These are phyloP conservation scores for Mycena amicta DNA, from an alignment of 768 basidiomycete genomes.

Conservation along the genomic window DNA sequence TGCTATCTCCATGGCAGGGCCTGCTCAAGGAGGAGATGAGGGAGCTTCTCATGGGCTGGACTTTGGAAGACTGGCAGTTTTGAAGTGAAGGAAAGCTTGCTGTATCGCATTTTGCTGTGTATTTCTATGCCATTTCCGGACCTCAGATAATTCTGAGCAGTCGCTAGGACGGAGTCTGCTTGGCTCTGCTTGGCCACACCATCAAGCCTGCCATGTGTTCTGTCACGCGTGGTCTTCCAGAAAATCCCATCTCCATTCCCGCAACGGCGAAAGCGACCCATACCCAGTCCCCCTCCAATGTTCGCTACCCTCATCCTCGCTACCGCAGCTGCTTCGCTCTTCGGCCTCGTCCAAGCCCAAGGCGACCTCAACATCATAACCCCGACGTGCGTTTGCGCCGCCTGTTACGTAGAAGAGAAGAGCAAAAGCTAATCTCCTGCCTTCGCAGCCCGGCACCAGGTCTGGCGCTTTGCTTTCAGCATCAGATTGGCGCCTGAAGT, in stretches of 20 bases:
- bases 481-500: not conserved
- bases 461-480: constrained; percentile 1
- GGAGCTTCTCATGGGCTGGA: not conserved
- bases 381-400: constrained; percentile 12
- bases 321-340: constrained; percentile 5
- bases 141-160: too few species aligned
- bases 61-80: not conserved
- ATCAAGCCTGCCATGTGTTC: not conserved
- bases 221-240: not conserved
- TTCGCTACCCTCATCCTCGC: constrained; percentile 7
- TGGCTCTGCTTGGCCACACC: too few species aligned
- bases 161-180: too few species aligned
- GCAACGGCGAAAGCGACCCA: not conserved
- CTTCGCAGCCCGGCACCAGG: constrained; percentile 10
- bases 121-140: too few species aligned
- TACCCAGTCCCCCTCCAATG: not conserved
- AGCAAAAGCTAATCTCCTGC: not conserved
- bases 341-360: constrained; percentile 11
- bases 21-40: not conserved
- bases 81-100: too few species aligned
- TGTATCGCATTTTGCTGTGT: too few species aligned
- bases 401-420: not conserved
- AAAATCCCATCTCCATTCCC: not conserved
- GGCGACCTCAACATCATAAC: constrained; percentile 9
- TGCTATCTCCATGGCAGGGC: not conserved